These are phyloP conservation scores for Penicillium italicum DNA, from an alignment of 2,329 filamentous ascomycete species.

Conservation along the genomic window DNA sequence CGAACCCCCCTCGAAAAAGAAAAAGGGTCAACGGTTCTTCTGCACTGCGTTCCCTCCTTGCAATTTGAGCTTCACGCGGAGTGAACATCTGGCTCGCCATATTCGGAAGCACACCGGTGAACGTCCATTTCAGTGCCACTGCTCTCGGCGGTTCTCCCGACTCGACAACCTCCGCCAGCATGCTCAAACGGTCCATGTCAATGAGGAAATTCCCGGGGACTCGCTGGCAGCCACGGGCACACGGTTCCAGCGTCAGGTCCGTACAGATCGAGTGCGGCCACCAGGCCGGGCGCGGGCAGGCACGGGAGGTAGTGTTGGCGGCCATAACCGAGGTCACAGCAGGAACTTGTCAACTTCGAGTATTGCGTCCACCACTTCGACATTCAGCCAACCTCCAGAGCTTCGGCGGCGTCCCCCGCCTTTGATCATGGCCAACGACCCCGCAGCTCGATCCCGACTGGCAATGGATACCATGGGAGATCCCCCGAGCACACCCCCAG, in stretches of 20 bases:
- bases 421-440: constrained; percentile 75
- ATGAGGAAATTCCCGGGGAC: constrained; percentile 92
- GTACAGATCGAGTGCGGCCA: constrained; percentile 77
- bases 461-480: constrained; percentile 63
- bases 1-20: constrained; percentile 80
- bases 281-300: constrained; percentile 71
- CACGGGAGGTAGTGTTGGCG: constrained; percentile 69
- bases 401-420: constrained; percentile 71
- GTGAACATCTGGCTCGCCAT: constrained; percentile 90
- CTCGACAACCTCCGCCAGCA: constrained; percentile 95
- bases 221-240: constrained; percentile 91
- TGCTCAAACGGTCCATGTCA: constrained; percentile 94
- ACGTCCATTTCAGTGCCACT: constrained; percentile 94
- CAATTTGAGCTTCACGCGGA: constrained; percentile 89
- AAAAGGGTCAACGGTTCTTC: constrained; percentile 93
- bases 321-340: constrained; percentile 73
- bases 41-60: constrained; percentile 94
- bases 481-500: constrained; percentile 61
- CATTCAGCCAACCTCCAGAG: constrained; percentile 61
- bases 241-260: constrained; percentile 85
- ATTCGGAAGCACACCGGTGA: constrained; percentile 99
- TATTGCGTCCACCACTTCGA: constrained; percentile 71
- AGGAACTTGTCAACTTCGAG: constrained; percentile 84
- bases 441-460: constrained; percentile 56
- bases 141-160: constrained; percentile 84